A percentile compares a stretch with the other conserved stretches of the same genome.
Evolutionary conservation across 805 yeast genomes (phyloP).

Genomic region (Teunomyces panamensis): DNA sequence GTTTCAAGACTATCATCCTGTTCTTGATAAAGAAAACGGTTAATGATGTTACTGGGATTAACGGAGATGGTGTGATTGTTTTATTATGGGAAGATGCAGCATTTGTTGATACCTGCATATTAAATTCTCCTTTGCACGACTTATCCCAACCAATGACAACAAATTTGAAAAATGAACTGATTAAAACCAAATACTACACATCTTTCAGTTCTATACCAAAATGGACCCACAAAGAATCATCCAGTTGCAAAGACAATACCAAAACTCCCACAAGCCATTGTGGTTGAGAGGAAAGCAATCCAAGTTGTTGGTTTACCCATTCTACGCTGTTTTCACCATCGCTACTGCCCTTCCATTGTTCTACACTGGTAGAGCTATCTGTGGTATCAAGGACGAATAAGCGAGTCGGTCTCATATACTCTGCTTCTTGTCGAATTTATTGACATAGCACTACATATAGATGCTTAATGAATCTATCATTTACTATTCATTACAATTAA

Average conservation of each 20-base stretch:
- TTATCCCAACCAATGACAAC: conserved; percentile 3
- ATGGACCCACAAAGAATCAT: conserved; percentile 50
- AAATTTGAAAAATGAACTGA: conserved; percentile 15
- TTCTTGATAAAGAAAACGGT: too few relatives aligned
- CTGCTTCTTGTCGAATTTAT: background rate
- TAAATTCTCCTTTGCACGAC: background rate
- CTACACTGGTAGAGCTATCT: conserved; percentile 69
- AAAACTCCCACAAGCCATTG: conserved; percentile 39
- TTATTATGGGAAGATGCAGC: background rate
- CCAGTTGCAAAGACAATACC: conserved; percentile 44
- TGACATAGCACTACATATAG: background rate
- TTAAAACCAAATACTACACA: conserved; percentile 3
- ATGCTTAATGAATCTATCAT: background rate
- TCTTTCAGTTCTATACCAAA: conserved; percentile 7
- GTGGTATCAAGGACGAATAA: conserved; percentile 56
- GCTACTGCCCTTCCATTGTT: conserved; percentile 63
- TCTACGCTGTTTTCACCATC: conserved; percentile 68
- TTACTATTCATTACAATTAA: background rate
- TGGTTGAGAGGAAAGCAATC: conserved; percentile 49
- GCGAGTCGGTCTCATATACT: background rate
- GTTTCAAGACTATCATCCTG: too few relatives aligned
- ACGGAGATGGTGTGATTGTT: background rate
- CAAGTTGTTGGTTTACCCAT: conserved; percentile 71
- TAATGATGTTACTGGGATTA: too few relatives aligned
- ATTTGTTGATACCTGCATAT: background rate